Conservation (phyloP, 192 early-diverging fungal species). For the Coemansia sp. region DNA sequence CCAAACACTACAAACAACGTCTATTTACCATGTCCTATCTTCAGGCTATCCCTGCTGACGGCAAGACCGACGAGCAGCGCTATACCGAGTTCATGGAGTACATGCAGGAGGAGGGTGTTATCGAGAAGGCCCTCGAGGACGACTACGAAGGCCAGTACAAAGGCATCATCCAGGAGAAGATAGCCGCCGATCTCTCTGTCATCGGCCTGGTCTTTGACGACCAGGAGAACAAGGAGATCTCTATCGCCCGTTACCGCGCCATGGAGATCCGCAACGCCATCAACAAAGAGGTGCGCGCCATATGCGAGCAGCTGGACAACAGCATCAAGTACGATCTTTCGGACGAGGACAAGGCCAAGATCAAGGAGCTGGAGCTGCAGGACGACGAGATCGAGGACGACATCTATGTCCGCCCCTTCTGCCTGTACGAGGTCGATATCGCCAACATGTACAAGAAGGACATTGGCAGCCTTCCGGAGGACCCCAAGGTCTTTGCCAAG, state of each 20-base stretch:
- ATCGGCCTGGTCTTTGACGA: slow-evolving; percentile 32
- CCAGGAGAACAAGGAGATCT: slow-evolving; percentile 33
- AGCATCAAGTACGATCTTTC: slow-evolving; percentile 49
- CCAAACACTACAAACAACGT: slow-evolving; percentile 3
- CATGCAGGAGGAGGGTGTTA: slow-evolving; percentile 43
- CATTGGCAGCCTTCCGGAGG: slow-evolving; percentile 41
- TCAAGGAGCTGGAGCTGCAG: slow-evolving; percentile 38
- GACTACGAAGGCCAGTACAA: slow-evolving; percentile 50
- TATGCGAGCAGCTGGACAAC: slow-evolving; percentile 51
- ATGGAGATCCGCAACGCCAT: slow-evolving; percentile 43
- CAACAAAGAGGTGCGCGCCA: slow-evolving; percentile 32
- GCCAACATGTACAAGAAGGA: slow-evolving; percentile 48
- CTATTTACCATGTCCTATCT: slow-evolving; percentile 43
- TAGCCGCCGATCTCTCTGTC: slow-evolving; percentile 46
- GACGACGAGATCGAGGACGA: slow-evolving; percentile 50
- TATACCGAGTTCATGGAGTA: slow-evolving; percentile 45
- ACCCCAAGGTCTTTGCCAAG: slow-evolving; percentile 41
- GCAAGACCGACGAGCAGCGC: slow-evolving; percentile 53
- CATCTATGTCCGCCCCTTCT: slow-evolving; percentile 50
- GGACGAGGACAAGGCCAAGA: slow-evolving; percentile 37
- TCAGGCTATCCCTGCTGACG: slow-evolving; percentile 35
- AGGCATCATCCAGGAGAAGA: slow-evolving; percentile 47
- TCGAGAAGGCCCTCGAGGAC: slow-evolving; percentile 43
- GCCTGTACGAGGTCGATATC: slow-evolving; percentile 49
- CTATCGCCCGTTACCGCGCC: slow-evolving; percentile 42